phyloP scores from a whole-genome alignment of 1,139 yeast genomes.

The Taphrina sp. region DNA sequence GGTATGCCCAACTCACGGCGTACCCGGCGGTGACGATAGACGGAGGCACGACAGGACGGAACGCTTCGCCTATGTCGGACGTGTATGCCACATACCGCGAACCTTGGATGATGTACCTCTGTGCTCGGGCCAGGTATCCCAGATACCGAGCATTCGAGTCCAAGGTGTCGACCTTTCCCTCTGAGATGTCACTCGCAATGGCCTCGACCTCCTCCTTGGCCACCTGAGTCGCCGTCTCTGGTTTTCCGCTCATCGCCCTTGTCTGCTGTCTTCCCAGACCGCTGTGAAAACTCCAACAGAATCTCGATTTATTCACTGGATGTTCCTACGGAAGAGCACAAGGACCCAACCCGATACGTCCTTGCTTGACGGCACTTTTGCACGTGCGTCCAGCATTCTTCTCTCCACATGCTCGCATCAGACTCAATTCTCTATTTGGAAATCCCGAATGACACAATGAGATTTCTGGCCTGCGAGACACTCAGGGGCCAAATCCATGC shows the following conservation, averaged over 20 bases:
- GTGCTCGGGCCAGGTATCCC: slow-evolving; percentile 31
- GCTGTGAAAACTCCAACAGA: too few relatives aligned
- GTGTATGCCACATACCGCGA: slow-evolving; percentile 77
- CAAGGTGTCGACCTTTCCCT: slow-evolving; percentile 34
- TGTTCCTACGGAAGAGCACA: too few relatives aligned
- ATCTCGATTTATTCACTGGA: too few relatives aligned
- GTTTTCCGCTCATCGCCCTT: too few relatives aligned
- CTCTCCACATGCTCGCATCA: too few relatives aligned
- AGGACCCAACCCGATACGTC: too few relatives aligned
- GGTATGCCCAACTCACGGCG: slow-evolving; percentile 73
- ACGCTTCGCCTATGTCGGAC: slow-evolving; percentile 86
- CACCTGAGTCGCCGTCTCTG: slow-evolving; percentile 11
- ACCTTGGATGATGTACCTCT: slow-evolving; percentile 14
- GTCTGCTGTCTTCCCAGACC: too few relatives aligned
- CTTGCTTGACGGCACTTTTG: too few relatives aligned
- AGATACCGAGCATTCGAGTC: slow-evolving; percentile 32
- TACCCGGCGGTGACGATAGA: slow-evolving; percentile 62
- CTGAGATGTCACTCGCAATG: slow-evolving; percentile 21
- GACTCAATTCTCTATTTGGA: too few relatives aligned
- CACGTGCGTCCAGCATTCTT: too few relatives aligned
- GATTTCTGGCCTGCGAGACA: background rate
- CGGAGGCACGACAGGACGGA: slow-evolving; percentile 80
- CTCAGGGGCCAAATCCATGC: background rate
- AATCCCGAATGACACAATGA: too few relatives aligned
- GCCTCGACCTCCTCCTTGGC: slow-evolving; percentile 22